Base-by-base conservation (phyloP, 2,329 filamentous ascomycete species). In the Aspergillus clavatus region DNA sequence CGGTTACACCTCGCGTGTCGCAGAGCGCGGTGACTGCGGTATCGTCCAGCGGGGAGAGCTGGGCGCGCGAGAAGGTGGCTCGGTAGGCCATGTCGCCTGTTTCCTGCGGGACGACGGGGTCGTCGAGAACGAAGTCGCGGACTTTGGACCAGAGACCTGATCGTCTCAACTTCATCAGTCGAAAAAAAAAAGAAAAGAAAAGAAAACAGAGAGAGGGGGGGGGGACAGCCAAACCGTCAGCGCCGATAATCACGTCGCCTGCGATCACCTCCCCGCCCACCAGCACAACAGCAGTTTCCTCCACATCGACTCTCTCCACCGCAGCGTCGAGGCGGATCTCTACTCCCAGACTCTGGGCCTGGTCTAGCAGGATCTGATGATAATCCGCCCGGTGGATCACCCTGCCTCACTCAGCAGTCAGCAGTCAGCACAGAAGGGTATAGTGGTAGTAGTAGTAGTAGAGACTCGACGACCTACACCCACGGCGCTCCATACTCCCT, bases 41-140 rank as follows among this genome's bases (percentile, higher is more conserved):
- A 12, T 74, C 66, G 7, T 67, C 61, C 1, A 84, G 58, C 0
- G 69, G 62, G 1, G 81, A 67, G 10, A 80, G 68, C 5, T 77
- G 68, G 0, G 75, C 52, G 0, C 67, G 61, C 8, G 36, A 37
- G 2, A 84, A 67, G 0, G 81, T 75, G 7, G 83, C 75, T 1
- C 82, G 71, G 53, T 83, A 86, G 0, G 81, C 82, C 11, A 84
- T 59, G 56, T 85, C 81, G 0, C 81, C 81, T 0, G 81, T 84
- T 0, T 78, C 73, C n/a, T 4, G 72, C 58, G 0, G 80, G 78
- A 1, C 63, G 58, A 21, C 74, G 72, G 1, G 65, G 58, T 53
- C 61, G 0, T 67, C 69, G 0, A 80, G 60, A 7, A 58, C 37
- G 1, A 23, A 18, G 1, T 44, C 40, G 23, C 56, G 36, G 6